Evolutionary conservation across 352 stramenopile species (phyloP).

Genomic region (Pythium pectinolyticum): DNA sequence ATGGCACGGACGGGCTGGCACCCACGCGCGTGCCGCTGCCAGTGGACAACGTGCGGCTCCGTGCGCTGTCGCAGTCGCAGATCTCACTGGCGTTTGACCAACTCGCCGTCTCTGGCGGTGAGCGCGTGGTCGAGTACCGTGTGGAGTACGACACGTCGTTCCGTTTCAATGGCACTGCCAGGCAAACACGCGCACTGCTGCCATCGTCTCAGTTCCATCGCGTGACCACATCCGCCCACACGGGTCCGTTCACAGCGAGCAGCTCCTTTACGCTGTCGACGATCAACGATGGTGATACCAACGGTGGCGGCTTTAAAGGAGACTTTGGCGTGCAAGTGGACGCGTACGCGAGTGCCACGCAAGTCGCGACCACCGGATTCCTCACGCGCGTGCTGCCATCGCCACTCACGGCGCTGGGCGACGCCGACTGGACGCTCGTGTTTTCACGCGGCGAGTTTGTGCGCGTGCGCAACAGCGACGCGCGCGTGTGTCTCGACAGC

Average conservation of each 20-base stretch:
- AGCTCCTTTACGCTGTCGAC: slow-evolving; percentile 71
- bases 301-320: slow-evolving; percentile 47
- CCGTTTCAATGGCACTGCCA: slow-evolving; percentile 30
- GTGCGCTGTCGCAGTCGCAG: slow-evolving; percentile 35
- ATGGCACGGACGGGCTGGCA: slow-evolving; percentile 27
- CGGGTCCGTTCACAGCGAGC: slow-evolving; percentile 55
- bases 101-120: slow-evolving; percentile 50
- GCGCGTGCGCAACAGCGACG: slow-evolving; percentile 53
- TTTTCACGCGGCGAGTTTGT: slow-evolving; percentile 71
- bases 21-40: slow-evolving; percentile 55
- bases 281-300: slow-evolving; percentile 37
- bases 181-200: slow-evolving; percentile 25
- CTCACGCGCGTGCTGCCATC: slow-evolving; percentile 51
- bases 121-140: slow-evolving; percentile 53
- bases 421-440: slow-evolving; percentile 29
- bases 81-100: slow-evolving; percentile 70
- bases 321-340: slow-evolving; percentile 47
- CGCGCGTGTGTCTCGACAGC: slow-evolving; percentile 66
- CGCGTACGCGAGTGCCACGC: slow-evolving; percentile 42
- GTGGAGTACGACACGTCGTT: slow-evolving; percentile 50
- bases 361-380: slow-evolving; percentile 40
- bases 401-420: slow-evolving; percentile 34
- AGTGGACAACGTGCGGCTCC: slow-evolving; percentile 45
- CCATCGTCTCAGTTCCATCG: slow-evolving; percentile 51
- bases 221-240: slow-evolving; percentile 68